Evolutionary conservation across 768 basidiomycete species (phyloP).

Genomic region (Rhodotorula graminis): DNA sequence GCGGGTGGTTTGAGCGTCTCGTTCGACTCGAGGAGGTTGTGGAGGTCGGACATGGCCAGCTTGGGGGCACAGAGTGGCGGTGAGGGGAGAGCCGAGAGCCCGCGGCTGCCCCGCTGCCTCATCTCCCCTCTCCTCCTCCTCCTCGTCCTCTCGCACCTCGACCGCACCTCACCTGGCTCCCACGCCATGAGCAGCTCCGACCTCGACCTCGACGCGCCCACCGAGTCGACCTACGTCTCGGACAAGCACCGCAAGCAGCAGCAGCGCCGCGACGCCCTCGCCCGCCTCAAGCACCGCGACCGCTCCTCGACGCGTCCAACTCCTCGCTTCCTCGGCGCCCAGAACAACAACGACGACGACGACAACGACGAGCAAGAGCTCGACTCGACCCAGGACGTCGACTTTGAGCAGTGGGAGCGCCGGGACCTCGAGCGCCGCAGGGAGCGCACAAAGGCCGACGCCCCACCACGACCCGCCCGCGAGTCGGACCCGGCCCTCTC

Average conservation of each 20-base stretch:
- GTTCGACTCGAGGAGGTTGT: background rate
- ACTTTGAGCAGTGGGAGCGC: slow-evolving; percentile 10
- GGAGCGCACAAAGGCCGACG: background rate
- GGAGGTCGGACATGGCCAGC: background rate
- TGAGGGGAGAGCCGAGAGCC: background rate
- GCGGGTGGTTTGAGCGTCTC: too few relatives aligned
- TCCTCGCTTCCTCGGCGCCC: slow-evolving; percentile 37
- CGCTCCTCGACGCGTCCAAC: slow-evolving; percentile 9
- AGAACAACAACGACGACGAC: slow-evolving; percentile 31
- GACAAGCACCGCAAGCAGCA: background rate
- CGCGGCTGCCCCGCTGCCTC: background rate
- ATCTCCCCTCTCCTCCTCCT: background rate
- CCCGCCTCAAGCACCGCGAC: slow-evolving; percentile 1
- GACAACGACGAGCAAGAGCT: background rate
- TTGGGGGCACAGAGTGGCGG: too few relatives aligned
- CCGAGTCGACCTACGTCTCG: background rate
- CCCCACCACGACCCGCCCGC: background rate
- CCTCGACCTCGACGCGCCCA: background rate
- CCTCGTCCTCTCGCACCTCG: background rate
- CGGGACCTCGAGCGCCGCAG: slow-evolving; percentile 45
- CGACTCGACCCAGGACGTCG: background rate
- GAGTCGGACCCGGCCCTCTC: background rate
- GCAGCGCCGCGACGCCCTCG: slow-evolving; percentile 16
- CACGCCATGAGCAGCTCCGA: background rate
- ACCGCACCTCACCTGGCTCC: too few relatives aligned